A percentile compares a stretch with the other conserved stretches of the same genome.
These are phyloP conservation scores for Penicillium robsamsonii DNA, from an alignment of 495 filamentous ascomycete genomes.

Conservation along the genomic window DNA sequence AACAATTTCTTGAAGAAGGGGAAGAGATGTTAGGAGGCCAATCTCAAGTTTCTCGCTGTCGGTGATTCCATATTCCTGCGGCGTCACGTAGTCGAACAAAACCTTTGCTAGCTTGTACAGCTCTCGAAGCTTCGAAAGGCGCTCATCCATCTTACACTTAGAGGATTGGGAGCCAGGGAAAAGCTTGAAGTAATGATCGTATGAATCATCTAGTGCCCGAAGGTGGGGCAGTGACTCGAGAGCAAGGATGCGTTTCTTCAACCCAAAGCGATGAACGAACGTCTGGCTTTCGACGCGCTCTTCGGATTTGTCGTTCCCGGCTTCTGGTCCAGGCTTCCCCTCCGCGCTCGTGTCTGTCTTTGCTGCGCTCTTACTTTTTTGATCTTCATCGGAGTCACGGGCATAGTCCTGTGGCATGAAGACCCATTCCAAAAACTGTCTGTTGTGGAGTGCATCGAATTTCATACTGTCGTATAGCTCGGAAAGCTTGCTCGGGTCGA, in stretches of 20 bases:
- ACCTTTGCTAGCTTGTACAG: slow-evolving; percentile 91
- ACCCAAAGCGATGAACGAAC: slow-evolving; percentile 50
- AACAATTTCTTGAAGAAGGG: slow-evolving; percentile 92
- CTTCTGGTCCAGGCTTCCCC: slow-evolving; percentile 26
- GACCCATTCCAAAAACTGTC: slow-evolving; percentile 95
- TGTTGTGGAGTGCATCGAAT: slow-evolving; percentile 95
- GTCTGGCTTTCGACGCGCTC: slow-evolving; percentile 38
- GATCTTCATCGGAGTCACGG: slow-evolving; percentile 62
- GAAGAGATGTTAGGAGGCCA: slow-evolving; percentile 87
- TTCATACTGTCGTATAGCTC: slow-evolving; percentile 99
- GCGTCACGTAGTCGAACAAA: slow-evolving; percentile 96
- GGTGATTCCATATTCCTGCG: slow-evolving; percentile 95
- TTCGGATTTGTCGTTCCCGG: slow-evolving; percentile 28
- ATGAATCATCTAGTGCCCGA: slow-evolving; percentile 46
- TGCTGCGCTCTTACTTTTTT: slow-evolving; percentile 21
- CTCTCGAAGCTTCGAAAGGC: slow-evolving; percentile 84
- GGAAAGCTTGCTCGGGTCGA: slow-evolving; percentile 96
- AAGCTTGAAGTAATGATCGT: slow-evolving; percentile 80
- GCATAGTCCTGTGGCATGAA: slow-evolving; percentile 76
- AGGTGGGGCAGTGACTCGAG: slow-evolving; percentile 47
- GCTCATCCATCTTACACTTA: slow-evolving; percentile 78
- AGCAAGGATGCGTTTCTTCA: slow-evolving; percentile 42
- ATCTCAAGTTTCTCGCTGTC: slow-evolving; percentile 96
- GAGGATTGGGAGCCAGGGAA: slow-evolving; percentile 72
- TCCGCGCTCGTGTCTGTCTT: slow-evolving; percentile 35